These are phyloP conservation scores for Colletotrichum godetiae DNA, from an alignment of 2,329 filamentous ascomycete genomes.

Conservation along the genomic window DNA sequence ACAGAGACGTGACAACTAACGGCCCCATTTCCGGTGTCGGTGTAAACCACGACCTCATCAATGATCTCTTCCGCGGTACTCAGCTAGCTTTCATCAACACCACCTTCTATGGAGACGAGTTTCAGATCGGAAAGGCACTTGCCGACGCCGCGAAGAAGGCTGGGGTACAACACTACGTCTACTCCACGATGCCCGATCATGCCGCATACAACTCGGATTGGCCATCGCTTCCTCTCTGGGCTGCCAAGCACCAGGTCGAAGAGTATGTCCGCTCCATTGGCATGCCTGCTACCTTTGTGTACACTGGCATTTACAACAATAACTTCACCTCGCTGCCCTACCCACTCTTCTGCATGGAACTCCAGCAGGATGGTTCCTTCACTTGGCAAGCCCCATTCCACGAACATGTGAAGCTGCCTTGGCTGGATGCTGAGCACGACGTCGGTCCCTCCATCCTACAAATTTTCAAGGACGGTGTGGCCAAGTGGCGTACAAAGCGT, in stretches of 20 bases:
- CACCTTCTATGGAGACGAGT: slow-evolving; percentile 95
- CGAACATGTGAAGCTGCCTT: slow-evolving; percentile 87
- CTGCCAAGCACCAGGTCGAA: slow-evolving; percentile 91
- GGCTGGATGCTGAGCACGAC: slow-evolving; percentile 97
- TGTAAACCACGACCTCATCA: slow-evolving; percentile 79
- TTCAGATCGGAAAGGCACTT: slow-evolving; percentile 86
- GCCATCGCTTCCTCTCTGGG: slow-evolving; percentile 91
- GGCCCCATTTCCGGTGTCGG: slow-evolving; percentile 72
- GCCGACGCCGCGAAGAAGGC: slow-evolving; percentile 90
- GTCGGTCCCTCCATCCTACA: slow-evolving; percentile 92
- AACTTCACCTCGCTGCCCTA: slow-evolving; percentile 96
- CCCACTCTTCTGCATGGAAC: slow-evolving; percentile 94
- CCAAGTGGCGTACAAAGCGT: slow-evolving; percentile 82
- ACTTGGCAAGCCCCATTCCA: slow-evolving; percentile 95
- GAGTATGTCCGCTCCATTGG: slow-evolving; percentile 87
- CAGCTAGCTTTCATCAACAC: slow-evolving; percentile 98
- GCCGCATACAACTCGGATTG: slow-evolving; percentile 80
- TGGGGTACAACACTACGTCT: slow-evolving; percentile 90
- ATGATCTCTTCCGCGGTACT: slow-evolving; percentile 82
- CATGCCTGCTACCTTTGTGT: slow-evolving; percentile 90
- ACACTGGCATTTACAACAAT: slow-evolving; percentile 98
- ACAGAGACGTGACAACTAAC: slow-evolving; percentile 75
- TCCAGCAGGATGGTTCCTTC: slow-evolving; percentile 86
- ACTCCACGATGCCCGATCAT: slow-evolving; percentile 97
- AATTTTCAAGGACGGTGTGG: slow-evolving; percentile 92